Conservation (phyloP, 306 rosid species). For the Trifolium repens region DNA sequence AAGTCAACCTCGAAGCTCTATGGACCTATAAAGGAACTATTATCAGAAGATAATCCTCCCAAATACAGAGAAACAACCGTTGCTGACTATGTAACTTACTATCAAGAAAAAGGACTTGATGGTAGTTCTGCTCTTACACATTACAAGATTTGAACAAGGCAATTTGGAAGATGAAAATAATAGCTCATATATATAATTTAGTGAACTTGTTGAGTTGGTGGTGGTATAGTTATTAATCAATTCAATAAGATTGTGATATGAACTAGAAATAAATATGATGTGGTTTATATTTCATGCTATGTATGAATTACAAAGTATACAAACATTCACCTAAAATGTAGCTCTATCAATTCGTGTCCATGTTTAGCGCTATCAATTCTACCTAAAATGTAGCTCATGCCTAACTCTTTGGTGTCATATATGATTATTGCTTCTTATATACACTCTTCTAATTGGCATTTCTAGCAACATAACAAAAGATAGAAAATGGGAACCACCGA, state of each 20-base stretch:
- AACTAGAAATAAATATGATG: no score
- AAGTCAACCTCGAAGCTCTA: conserved; percentile 15
- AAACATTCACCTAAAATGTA: no score
- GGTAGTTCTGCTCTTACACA: conserved; percentile 45
- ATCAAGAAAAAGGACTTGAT: conserved; percentile 36
- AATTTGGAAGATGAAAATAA: no score
- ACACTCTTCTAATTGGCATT: background rate
- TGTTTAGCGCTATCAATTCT: no score
- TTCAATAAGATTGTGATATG: no score
- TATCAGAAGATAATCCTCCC: conserved; percentile 57
- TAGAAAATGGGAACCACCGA: background rate
- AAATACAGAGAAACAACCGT: conserved; percentile 48
- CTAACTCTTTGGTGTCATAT: no score
- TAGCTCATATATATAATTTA: no score
- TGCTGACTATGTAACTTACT: conserved; percentile 33
- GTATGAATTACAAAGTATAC: no score
- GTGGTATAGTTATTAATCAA: background rate
- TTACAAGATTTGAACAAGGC: conserved; percentile 41
- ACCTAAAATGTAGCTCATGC: no score
- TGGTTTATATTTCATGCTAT: no score
- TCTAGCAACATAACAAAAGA: background rate
- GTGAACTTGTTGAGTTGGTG: background rate
- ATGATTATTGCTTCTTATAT: background rate
- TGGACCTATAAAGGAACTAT: conserved; percentile 63
- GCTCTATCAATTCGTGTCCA: no score